Evolutionary conservation across 495 filamentous ascomycete species (phyloP).

Genomic region (Penicillium crystallinum): DNA sequence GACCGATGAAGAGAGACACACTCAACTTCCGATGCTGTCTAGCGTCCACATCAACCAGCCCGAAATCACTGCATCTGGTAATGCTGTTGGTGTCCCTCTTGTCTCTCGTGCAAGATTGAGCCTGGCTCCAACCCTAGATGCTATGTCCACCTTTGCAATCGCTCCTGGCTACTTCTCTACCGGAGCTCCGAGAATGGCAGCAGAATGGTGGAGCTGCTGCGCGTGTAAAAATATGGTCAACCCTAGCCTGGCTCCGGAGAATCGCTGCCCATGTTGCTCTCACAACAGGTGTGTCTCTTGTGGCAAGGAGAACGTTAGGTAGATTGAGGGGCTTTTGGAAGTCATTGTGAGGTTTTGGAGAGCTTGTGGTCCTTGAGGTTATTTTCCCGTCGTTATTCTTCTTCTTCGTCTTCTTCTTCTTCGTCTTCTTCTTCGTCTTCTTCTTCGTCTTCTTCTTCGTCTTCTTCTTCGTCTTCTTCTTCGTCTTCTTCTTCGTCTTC

Average conservation of each 20-base stretch:
- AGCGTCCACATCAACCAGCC: background rate
- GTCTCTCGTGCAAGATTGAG: background rate
- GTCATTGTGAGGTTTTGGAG: background rate
- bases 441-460: no score
- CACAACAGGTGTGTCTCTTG: background rate
- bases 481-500: no score
- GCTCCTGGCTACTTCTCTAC: background rate
- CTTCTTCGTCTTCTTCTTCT: background rate
- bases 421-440: no score
- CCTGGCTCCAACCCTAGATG: background rate
- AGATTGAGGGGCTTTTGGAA: background rate
- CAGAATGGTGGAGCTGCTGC: constrained; percentile 4
- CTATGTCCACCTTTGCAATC: background rate
- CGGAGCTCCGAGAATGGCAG: background rate
- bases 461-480: no score
- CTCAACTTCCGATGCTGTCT: no score
- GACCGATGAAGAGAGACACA: background rate
- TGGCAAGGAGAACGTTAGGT: background rate
- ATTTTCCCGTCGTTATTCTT: no score
- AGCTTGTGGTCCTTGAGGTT: no score
- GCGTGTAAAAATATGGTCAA: background rate
- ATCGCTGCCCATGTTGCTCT: background rate
- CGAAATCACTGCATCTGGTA: background rate
- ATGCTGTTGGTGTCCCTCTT: background rate
- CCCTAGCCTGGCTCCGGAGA: background rate